Percentiles rank a stretch among this genome's conserved stretches.
Conservation (phyloP, 768 basidiomycete species). For the Boletus edulis region DNA sequence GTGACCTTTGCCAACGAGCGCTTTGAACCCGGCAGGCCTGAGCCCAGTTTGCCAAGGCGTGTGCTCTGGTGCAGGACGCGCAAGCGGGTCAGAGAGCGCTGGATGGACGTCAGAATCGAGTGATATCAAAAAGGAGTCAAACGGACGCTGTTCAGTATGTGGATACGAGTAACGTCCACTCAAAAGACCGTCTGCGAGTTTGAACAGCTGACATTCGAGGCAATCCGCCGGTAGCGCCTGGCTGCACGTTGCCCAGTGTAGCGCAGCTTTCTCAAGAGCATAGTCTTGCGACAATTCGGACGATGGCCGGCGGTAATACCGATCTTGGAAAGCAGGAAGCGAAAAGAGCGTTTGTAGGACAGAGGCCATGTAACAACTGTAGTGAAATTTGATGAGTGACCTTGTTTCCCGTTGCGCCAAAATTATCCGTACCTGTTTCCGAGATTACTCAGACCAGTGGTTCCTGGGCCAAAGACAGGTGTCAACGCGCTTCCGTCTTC, state of each 20-base stretch:
- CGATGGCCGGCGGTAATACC: conserved; percentile 50
- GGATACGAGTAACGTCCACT: conserved; percentile 87
- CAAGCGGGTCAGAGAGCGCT: conserved; percentile 33
- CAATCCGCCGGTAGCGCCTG: conserved; percentile 76
- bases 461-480: conserved; percentile 83
- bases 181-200: conserved; percentile 87
- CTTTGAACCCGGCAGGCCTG: conserved; percentile 80
- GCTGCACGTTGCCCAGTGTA: conserved; percentile 62
- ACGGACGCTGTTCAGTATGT: conserved; percentile 34
- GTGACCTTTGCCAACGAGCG: conserved; percentile 89
- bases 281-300: conserved; percentile 7
- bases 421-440: conserved; percentile 69
- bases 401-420: not conserved
- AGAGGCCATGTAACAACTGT: conserved; percentile 96
- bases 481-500: conserved; percentile 86
- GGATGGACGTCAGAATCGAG: not conserved
- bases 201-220: conserved; percentile 93
- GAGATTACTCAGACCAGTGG: conserved; percentile 89
- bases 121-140: conserved; percentile 4
- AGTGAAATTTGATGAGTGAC: not conserved
- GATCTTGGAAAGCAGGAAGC: conserved; percentile 68
- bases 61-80: conserved; percentile 27
- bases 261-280: conserved; percentile 31
- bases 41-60: conserved; percentile 68
- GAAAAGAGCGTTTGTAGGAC: conserved; percentile 86